A percentile compares a stretch with the other conserved stretches of the same genome.
Evolutionary conservation across 2,329 filamentous ascomycete genomes (phyloP).

Genomic region (Lachnellula subtilissima): DNA sequence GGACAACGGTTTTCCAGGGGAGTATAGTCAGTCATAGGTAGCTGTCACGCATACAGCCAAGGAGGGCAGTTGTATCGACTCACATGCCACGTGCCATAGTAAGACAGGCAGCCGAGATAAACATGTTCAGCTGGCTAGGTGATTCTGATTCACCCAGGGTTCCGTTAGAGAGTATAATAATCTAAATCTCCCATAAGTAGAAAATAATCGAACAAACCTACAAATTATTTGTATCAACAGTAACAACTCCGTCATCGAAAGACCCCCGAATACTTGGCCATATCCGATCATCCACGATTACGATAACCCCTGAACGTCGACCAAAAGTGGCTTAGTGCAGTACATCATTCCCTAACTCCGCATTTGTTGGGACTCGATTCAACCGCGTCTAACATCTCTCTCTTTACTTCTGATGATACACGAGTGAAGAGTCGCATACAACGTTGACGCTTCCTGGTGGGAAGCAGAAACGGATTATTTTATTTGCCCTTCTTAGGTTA

Average conservation of each 20-base stretch:
- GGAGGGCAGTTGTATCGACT: conserved; percentile 1
- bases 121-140: background rate
- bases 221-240: background rate
- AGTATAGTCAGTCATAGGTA: conserved; percentile 16
- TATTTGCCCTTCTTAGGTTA: background rate
- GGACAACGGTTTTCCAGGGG: conserved; percentile 25
- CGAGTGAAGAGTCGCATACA: background rate
- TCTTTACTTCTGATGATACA: background rate
- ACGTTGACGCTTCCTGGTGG: background rate
- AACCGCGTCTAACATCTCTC: background rate
- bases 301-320: background rate
- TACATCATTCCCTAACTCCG: background rate
- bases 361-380: background rate
- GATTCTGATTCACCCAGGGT: background rate
- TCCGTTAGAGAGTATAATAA: background rate
- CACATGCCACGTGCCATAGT: conserved; percentile 8
- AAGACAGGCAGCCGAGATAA: background rate
- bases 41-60: background rate
- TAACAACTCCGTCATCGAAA: background rate
- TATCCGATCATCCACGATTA: background rate
- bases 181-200: background rate
- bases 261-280: background rate
- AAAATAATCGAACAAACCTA: background rate
- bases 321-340: background rate
- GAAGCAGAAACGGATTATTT: background rate